Evolutionary conservation across 2,329 filamentous ascomycete species (phyloP), one percentile per base, ranked within the genome.

Genomic region (Ophiocordyceps unilateralis): DNA sequence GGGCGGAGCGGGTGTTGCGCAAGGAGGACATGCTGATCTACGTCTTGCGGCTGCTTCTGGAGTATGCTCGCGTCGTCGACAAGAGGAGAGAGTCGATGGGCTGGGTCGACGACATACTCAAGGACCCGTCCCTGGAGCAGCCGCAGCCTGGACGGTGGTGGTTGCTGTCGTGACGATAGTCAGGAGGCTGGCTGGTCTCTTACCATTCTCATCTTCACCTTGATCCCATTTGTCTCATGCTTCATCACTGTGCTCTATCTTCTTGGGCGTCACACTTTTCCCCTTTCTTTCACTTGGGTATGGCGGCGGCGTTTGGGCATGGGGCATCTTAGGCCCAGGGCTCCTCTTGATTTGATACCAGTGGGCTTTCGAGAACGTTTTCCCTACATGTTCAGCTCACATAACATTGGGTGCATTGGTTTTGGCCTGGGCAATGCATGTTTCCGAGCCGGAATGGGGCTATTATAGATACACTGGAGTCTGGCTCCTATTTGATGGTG

Each of bases 21-120:
- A 65, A 66, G 23, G 76, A 80, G 45, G 78, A 83, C 51, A 81
- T 82, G 75, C 60, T 68, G 46, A 62, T 83, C 8, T 83, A 83
- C 53, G 66, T 77, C 20, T 75, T 74, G 60, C 63, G 78, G 38
- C 50, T 83, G 46, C 57, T 78, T 30, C 59, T 77, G 34, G 74
- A 78, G 53, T 76, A 71, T 58, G 72, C 67, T 21, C 56, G 72
- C 28, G 59, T 76, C 17, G 64, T 59, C 42, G 67, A 68, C 44
- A 61, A 65, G 43, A 59, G 64, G 40, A 55, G 67, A 30, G 56
- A 67, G 9, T 57, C 49, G n/a, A 51, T 71, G 14, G 67, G 60
- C 2, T 72, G 57, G 43, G 62, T 70, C 8, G 62, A 50, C 4
- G 69, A 71, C 45, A 47, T 70, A 45, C 32, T 36, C n/a, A 19